Evolutionary conservation across 768 basidiomycete species (phyloP).

Genomic region (Suillus clintonianus): DNA sequence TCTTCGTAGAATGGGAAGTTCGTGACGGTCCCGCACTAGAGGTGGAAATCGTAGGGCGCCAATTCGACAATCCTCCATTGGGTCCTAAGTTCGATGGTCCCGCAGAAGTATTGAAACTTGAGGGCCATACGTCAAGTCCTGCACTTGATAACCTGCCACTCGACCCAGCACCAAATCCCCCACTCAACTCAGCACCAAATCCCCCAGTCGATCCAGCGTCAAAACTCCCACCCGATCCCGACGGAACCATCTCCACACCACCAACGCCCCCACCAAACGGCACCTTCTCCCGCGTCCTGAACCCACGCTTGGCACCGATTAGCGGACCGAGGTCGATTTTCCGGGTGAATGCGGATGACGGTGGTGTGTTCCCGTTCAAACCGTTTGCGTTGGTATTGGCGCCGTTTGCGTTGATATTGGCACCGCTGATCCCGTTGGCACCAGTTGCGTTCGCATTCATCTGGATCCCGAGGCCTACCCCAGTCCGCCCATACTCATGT

Average conservation of each 20-base stretch:
- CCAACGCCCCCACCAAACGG: conserved; percentile 62
- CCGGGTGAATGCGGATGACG: not conserved
- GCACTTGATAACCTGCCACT: not conserved
- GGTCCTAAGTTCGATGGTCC: not conserved
- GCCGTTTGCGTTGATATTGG: conserved; percentile 20
- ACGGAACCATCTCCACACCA: conserved; percentile 57
- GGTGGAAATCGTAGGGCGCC: not conserved
- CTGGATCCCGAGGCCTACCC: not conserved
- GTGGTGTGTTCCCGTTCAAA: conserved; percentile 2
- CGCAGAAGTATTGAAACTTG: not conserved
- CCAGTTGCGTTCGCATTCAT: not conserved
- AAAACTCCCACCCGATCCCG: not conserved
- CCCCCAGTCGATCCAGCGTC: not conserved
- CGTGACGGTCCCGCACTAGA: not conserved
- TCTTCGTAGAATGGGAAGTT: not conserved
- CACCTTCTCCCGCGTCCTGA: conserved; percentile 58
- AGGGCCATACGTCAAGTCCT: not conserved
- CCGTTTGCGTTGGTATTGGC: not conserved
- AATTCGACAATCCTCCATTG: not conserved
- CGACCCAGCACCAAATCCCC: not conserved
- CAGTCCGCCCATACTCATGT: not conserved
- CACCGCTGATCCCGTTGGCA: conserved; percentile 1
- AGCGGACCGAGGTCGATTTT: conserved; percentile 62
- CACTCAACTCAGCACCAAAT: not conserved
- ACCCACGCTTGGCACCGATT: conserved; percentile 60